Percentiles rank a stretch among this genome's conserved stretches.
Conservation (phyloP, 352 stramenopile genomes). For the Pythium phragmitis region DNA sequence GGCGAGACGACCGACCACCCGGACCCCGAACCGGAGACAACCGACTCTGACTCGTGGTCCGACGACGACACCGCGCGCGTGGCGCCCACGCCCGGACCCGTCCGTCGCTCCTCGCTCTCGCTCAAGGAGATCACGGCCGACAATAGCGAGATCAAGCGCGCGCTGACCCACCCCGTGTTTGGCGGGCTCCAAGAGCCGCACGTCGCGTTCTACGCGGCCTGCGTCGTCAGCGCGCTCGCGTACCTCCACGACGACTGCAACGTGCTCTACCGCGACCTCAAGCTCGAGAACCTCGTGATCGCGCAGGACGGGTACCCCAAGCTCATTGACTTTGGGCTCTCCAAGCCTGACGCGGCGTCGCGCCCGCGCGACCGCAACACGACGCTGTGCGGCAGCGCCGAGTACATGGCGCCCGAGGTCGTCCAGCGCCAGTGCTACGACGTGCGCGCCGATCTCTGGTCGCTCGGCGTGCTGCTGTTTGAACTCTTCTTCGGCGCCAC, state of each 20-base stretch:
- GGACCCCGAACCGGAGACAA: conserved; percentile 28
- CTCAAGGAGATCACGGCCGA: conserved; percentile 20
- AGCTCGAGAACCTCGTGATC: conserved; percentile 88
- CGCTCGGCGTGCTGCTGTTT: conserved; percentile 78
- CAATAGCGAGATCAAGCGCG: conserved; percentile 43
- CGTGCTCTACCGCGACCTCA: conserved; percentile 84
- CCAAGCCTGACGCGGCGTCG: conserved; percentile 47
- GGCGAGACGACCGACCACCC: neutral
- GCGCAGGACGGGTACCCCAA: conserved; percentile 86
- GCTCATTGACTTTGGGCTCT: conserved; percentile 69
- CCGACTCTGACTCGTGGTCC: conserved; percentile 2
- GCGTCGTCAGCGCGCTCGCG: conserved; percentile 92
- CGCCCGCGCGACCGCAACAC: conserved; percentile 31
- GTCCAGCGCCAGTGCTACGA: conserved; percentile 59
- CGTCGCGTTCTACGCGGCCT: conserved; percentile 93
- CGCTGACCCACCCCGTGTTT: conserved; percentile 28
- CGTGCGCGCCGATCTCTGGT: conserved; percentile 63
- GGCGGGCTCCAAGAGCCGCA: conserved; percentile 84
- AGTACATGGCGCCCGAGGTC: conserved; percentile 81
- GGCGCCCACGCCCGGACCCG: neutral
- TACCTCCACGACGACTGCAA: conserved; percentile 54
- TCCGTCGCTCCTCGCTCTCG: neutral
- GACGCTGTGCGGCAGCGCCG: conserved; percentile 70
- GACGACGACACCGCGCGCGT: conserved; percentile 7
- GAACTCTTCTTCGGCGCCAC: conserved; percentile 59